Evolutionary conservation across 2,329 filamentous ascomycete genomes (phyloP).

Genomic region (Emydomyces testavorans): DNA sequence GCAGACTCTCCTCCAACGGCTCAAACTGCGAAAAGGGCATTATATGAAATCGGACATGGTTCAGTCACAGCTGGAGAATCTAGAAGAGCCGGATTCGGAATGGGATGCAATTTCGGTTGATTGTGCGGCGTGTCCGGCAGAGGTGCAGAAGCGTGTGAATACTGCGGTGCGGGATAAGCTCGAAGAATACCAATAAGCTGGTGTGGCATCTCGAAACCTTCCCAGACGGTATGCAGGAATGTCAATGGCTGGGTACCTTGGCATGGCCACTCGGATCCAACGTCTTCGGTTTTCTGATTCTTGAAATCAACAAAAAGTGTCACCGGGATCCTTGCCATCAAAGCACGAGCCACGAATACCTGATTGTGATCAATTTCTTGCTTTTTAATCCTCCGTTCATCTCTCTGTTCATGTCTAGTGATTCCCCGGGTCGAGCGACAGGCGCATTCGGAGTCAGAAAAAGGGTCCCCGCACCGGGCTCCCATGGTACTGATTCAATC

Average conservation of each 20-base stretch:
- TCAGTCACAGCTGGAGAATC: conserved; percentile 71
- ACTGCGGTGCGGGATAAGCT: conserved; percentile 13
- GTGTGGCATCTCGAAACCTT: too few relatives aligned
- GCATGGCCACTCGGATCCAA: too few relatives aligned
- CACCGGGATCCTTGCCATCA: neutral
- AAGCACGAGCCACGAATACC: neutral
- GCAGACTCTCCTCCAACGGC: conserved; percentile 61
- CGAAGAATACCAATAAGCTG: conserved; percentile 13
- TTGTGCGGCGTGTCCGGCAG: conserved; percentile 48
- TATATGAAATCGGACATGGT: conserved; percentile 98
- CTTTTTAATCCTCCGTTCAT: neutral
- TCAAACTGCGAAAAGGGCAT: conserved; percentile 63
- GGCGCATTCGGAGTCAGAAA: conserved; percentile 5
- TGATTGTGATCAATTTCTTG: neutral
- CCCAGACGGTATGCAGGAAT: too few relatives aligned
- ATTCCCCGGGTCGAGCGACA: conserved; percentile 9
- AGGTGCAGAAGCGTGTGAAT: conserved; percentile 23
- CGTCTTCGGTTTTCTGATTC: neutral
- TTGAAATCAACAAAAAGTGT: too few relatives aligned
- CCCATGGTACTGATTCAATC: too few relatives aligned
- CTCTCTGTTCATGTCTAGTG: neutral
- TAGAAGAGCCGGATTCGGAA: conserved; percentile 74
- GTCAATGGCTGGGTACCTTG: too few relatives aligned
- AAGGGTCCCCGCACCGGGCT: too few relatives aligned
- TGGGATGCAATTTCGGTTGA: conserved; percentile 61